Evolutionary conservation across 1,284 basidiomycete species (phyloP), one percentile per base, ranked within the genome.

Genomic region (Puccinia sorghi): DNA sequence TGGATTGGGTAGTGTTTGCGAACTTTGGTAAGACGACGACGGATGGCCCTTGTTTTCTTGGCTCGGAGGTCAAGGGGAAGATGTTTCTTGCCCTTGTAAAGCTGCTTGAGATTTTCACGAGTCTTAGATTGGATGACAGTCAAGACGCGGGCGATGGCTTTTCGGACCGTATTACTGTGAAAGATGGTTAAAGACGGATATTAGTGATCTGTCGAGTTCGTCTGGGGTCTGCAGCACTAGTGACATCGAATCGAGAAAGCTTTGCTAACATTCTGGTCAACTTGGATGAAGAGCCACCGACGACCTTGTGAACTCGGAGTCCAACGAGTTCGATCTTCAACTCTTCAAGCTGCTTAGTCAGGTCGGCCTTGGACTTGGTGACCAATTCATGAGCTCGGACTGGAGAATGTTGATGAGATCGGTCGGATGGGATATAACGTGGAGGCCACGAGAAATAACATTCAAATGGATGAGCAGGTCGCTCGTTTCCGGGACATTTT

Each of bases 91-190:
- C 88, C 88, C 89, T 95, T 96, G 92, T 98, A 98, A 88, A 92
- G 93, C 87, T 98, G 95, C 81, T 93, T 93, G 83, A 98, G 90
- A 88, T 96, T 94, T 88, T 93, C 91, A 83, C 97, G 93, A 84
- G 92, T 91, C 88, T 99, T 99, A 86, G 93, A 91, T 92, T 97
- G 98, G 88, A 92, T 96, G 84, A 99, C 94, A 71, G 97, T 99
- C 87, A 98, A 87, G 82, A 99, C 96, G 81, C 97, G 94, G 81
- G 97, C 97, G 85, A 99, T 95, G 83, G 94, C 96, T 89, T 99
- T 99, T 89, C 97, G 95, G 86, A 97, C 93, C 83, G 93, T 89
- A 87, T 92, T 91, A 87, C 96, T 99, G 84, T 13, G 43, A 6
- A 32, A 25, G 7, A n/a, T 39, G 1, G 25, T 25, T 15, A 17